Percentiles rank a stretch among this genome's conserved stretches.
Conservation (phyloP, 805 yeast species). For the Starmerella tilneyi region DNA sequence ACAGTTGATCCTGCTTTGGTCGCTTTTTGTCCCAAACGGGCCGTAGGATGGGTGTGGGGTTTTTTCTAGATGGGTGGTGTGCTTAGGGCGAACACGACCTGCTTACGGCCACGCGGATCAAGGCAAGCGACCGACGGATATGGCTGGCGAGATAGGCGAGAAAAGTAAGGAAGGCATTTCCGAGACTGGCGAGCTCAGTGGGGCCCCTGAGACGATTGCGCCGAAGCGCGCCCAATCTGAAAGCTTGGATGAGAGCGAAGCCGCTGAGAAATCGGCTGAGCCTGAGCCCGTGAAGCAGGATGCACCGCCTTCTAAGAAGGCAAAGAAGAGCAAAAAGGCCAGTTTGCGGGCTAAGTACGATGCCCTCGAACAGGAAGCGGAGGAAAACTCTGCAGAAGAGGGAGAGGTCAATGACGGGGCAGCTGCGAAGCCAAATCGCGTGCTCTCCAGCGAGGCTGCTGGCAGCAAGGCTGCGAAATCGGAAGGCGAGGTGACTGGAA, state of each 20-base stretch:
- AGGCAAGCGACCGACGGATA: background rate
- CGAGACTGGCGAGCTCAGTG: too few relatives aligned
- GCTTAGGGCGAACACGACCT: background rate
- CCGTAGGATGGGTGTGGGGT: background rate
- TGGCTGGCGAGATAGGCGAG: conserved; percentile 1
- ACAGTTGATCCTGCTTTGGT: too few relatives aligned
- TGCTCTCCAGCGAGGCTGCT: too few relatives aligned
- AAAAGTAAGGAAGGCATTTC: conserved; percentile 1
- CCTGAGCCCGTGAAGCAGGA: conserved; percentile 1
- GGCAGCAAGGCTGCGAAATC: background rate
- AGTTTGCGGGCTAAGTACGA: conserved; percentile 19
- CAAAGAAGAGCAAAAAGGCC: conserved; percentile 16
- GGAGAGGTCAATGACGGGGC: too few relatives aligned
- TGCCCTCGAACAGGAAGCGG: conserved; percentile 20
- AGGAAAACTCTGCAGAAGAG: conserved; percentile 19
- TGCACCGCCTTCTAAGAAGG: background rate
- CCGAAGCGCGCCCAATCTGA: conserved; percentile 5
- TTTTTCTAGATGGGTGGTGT: too few relatives aligned
- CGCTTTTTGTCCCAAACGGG: too few relatives aligned
- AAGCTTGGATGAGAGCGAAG: conserved; percentile 6
- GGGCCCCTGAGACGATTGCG: background rate
- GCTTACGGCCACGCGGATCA: conserved; percentile 4
- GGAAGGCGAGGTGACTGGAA: too few relatives aligned
- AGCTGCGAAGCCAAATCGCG: conserved; percentile 25
- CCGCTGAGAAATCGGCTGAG: conserved; percentile 14